phyloP scores from a whole-genome alignment of 108 stramenopile genomes.

The Epithemia pelagica region DNA sequence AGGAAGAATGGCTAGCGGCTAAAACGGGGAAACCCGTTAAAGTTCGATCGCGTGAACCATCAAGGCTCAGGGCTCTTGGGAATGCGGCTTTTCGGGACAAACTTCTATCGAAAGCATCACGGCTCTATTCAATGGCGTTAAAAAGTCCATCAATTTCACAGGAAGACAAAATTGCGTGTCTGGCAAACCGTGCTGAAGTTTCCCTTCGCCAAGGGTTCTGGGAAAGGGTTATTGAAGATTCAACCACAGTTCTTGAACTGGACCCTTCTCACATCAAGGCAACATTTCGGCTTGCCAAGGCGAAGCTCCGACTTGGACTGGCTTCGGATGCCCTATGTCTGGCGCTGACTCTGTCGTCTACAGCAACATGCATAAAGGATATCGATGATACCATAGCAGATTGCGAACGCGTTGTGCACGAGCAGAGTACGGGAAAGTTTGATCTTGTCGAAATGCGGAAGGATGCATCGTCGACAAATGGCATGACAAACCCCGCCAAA shows the following conservation, averaged over 20 bases:
- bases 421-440: conserved; percentile 5
- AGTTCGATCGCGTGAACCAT: neutral
- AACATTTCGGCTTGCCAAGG: conserved; percentile 20
- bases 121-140: conserved; percentile 5
- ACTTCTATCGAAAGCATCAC: neutral
- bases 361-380: too few relatives aligned
- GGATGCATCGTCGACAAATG: conserved; percentile 1
- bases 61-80: neutral
- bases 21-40: conserved; percentile 1
- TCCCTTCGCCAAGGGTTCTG: conserved; percentile 11
- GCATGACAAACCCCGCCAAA: neutral
- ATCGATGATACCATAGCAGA: conserved; percentile 3
- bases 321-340: conserved; percentile 2
- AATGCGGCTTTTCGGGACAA: conserved; percentile 10
- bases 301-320: conserved; percentile 6
- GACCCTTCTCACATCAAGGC: conserved; percentile 8
- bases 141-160: neutral
- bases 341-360: neutral
- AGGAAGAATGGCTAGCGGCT: neutral
- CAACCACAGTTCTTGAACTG: conserved; percentile 7
- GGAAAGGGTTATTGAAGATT: conserved; percentile 6
- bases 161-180: conserved; percentile 10
- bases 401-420: neutral
- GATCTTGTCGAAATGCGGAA: conserved; percentile 11
- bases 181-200: conserved; percentile 19